Base-by-base conservation (phyloP, 2,329 filamentous ascomycete species). In the Aureobasidium pullulans region DNA sequence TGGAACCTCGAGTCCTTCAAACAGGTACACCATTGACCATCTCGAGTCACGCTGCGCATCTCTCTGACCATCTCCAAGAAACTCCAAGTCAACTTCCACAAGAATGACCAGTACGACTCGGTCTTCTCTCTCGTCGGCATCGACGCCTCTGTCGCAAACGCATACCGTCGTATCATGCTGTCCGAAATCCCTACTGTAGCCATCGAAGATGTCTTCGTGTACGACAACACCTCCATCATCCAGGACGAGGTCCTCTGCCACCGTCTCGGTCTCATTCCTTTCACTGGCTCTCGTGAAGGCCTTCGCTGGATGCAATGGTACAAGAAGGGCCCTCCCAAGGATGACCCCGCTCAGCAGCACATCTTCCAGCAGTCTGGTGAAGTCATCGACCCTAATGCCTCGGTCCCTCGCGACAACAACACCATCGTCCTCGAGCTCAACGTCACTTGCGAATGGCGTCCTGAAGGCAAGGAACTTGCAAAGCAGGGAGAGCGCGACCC, bases 141-240 rank as follows among this genome's bases (percentile, higher is more conserved):
- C 67, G 94, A 99, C 72, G 91, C 94, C 69, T 87, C 90, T 58
- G 85, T 99, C 71, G 90, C 94, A 70, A 99, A 99, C 73, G 94
- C 95, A 70, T 96, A 97, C 79, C 91, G 94, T 62, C 90, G 94
- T 68, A 97, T 97, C 68, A 82, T 97, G 68, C 88, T 99, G 73
- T 84, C 93, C 66, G 95, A 99, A 78, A 89, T 99, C 57, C 91
- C 93, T 16, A 94, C 91, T 2, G 82, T 99, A 47, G 94, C 95
- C 66, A 92, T 99, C 69, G 94, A 99, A 79, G 87, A 85, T 63
- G 90, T 96, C 71, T 99, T 88, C 76, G 86, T 97, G 64, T 84
- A 90, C 72, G 95, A 96, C 79, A 99, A 99, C 79, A 97, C 93
- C 53, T 96, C 90, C 5, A 91, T 99, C 37, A 94, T 99, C 69